These are phyloP conservation scores for Saturnispora kantuleensis DNA, from an alignment of 805 yeast genomes.

Conservation along the genomic window DNA sequence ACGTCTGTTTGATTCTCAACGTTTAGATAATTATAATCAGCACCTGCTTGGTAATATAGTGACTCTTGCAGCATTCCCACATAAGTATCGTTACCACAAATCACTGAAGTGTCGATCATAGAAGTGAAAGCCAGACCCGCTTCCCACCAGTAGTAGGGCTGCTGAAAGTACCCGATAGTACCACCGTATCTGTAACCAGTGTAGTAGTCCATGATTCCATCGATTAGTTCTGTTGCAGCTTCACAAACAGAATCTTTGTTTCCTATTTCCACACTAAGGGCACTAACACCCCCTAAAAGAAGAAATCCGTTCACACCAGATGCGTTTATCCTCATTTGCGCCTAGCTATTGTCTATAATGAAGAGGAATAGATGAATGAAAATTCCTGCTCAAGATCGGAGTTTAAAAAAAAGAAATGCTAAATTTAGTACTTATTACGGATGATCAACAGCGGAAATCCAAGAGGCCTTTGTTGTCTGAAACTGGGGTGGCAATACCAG, in stretches of 20 bases:
- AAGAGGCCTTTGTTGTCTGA: too few relatives aligned
- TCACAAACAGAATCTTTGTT: constrained; percentile 23
- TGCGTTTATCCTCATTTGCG: too few relatives aligned
- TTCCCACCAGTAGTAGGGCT: constrained; percentile 88
- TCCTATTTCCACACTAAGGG: constrained; percentile 11
- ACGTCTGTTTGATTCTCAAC: constrained; percentile 66
- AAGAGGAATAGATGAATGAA: too few relatives aligned
- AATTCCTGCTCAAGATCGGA: too few relatives aligned
- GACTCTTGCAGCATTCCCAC: constrained; percentile 48
- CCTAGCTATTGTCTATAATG: too few relatives aligned
- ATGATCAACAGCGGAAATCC: too few relatives aligned
- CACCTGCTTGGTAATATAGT: constrained; percentile 57
- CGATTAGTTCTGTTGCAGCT: constrained; percentile 52
- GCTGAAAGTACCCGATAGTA: constrained; percentile 57
- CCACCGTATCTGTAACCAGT: constrained; percentile 55
- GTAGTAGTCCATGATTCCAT: constrained; percentile 76
- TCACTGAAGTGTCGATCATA: constrained; percentile 60
- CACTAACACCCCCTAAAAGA: background rate
- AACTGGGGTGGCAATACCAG: too few relatives aligned
- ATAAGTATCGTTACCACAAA: constrained; percentile 58
- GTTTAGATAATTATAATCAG: constrained; percentile 55
- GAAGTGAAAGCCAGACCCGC: constrained; percentile 70
- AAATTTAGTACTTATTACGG: too few relatives aligned
- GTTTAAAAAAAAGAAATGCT: too few relatives aligned
- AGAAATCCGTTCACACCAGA: background rate